A percentile compares a stretch with the other conserved stretches of the same genome.
These are phyloP conservation scores for Phyllostachys edulis DNA, from an alignment of 176 grass and related monocot genomes.

Conservation along the genomic window DNA sequence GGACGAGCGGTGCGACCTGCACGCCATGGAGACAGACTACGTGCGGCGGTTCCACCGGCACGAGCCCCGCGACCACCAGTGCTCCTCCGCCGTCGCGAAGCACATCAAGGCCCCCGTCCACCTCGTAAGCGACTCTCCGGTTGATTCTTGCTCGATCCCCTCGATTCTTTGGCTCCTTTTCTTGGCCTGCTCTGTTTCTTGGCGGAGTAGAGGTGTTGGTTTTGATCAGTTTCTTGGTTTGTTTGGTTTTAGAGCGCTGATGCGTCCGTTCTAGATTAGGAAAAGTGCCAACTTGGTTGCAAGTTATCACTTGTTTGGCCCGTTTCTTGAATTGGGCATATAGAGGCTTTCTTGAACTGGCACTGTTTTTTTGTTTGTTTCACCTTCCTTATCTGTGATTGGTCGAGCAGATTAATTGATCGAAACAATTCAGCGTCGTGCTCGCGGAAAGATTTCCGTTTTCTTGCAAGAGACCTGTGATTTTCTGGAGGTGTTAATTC, in stretches of 20 bases:
- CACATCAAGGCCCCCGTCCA: conserved; percentile 88
- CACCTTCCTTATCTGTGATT: background rate
- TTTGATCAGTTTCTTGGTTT: conserved; percentile 17
- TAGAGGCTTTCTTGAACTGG: background rate
- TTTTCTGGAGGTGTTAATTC: background rate
- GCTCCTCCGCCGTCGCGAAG: conserved; percentile 76
- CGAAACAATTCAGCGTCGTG: conserved; percentile 17
- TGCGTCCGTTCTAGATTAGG: background rate
- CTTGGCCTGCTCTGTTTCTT: background rate
- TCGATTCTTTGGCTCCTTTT: background rate
- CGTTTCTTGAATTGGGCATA: conserved; percentile 18
- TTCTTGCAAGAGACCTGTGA: conserved; percentile 6
- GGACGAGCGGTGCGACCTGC: conserved; percentile 58
- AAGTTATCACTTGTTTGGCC: background rate
- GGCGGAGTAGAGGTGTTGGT: background rate
- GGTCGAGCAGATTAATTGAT: background rate
- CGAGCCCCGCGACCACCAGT: conserved; percentile 75
- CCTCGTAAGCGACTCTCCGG: conserved; percentile 49
- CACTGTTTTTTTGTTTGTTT: background rate
- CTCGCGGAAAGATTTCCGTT: conserved; percentile 24
- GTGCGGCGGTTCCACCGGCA: conserved; percentile 65
- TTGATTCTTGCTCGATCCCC: background rate
- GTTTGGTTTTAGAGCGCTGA: conserved; percentile 13
- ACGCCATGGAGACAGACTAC: conserved; percentile 64
- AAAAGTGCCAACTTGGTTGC: conserved; percentile 15